Evolutionary conservation across 176 grass and related monocot genomes (phyloP), one percentile per base, ranked within the genome.

Genomic region (Rhynchospora tenuis): DNA sequence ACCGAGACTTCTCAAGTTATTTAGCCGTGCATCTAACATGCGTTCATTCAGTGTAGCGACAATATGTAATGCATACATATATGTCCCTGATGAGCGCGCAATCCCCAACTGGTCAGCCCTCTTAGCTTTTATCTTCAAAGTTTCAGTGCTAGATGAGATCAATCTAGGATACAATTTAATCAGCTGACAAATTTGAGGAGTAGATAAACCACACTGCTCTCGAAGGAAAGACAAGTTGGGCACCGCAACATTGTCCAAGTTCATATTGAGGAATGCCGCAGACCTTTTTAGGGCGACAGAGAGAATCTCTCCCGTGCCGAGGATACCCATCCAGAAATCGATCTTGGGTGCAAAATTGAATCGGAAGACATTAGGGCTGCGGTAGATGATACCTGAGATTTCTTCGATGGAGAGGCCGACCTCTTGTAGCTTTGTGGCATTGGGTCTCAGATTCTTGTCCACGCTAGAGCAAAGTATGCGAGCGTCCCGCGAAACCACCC

Each of bases 1-100:
- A 78, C 90, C 84, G 0, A 87, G 51, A 29, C 4, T 89, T 81
- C 38, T 86, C 55, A 92, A 76, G 14, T 87, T 9, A 17, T 89
- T 57, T 1, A 89, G 10, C 79, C 62, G 89, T 0, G 88, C 27
- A 24, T 83, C 54, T 9, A 87, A 16, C 6, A 12, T 90, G 58
- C 83, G 44, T 28, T 77, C 51, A 2, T 26, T 81, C 20, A 24
- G 10, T 46, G 10, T 0, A 60, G n/a, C 15, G 0, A 12, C 19
- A 0, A 4, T 12, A n/a, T n/a, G n/a, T 14, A 92, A 59, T 4
- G 88, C 83, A 0, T 24, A 7, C 9, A 75, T 87, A 87, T 14
- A 50, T 20, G 0, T n/a, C n/a, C 11, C 7, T 0, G 87, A 90
- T 22, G 71, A 59, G 0, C 51, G 64, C 0, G 83, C 57, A 66